Evolutionary conservation across 192 early-diverging fungal species (phyloP), one percentile per base, ranked within the genome.

Genomic region (Chytriomyces confervae): DNA sequence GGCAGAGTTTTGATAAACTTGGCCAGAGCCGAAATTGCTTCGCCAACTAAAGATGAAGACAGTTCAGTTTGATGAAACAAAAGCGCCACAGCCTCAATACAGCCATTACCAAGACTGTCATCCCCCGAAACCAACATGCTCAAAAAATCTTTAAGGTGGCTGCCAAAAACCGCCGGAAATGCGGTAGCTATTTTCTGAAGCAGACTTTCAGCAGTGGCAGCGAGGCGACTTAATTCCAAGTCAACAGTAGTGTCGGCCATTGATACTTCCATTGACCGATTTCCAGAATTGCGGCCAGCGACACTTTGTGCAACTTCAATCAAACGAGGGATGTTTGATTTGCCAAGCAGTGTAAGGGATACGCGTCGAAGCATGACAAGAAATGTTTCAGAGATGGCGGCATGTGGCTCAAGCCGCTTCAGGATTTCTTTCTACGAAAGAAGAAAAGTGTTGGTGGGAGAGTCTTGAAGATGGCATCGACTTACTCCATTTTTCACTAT

Each of bases 261-360:
- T 29, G 67, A 53, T 29, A 68, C 76, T 45, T 49, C 79, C 79
- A 47, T 80, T 23, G 68, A 72, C 24, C 24, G 18, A 60, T 70
- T 60, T 13, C 61, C 63, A 50, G 48, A 16, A 8, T 68, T 20
- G 23, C 68, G 70, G 8, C 7, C 27, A 11, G 72, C 8, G 0
- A 45, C 64, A 7, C 47, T 47, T 46, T 76, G 74, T 4, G 81
- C 76, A 36, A 77, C 75, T 66, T 86, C 82, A 63, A 95, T 76
- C 69, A 96, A 68, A 72, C 86, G 61, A 50, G 90, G 81, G 48
- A 95, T 84, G 48, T 87, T 74, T 64, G 86, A 89, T 60, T 89
- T 91, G 75, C 95, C 93, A 64, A 96, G 79, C 7, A 95, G 83
- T 7, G 90, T 91, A 50, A 96, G 79, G 8, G 90, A 89, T 11